Evolutionary conservation across 176 grass and related monocot species (phyloP), one percentile per base, ranked within the genome.

Genomic region (Guadua angustifolia): DNA sequence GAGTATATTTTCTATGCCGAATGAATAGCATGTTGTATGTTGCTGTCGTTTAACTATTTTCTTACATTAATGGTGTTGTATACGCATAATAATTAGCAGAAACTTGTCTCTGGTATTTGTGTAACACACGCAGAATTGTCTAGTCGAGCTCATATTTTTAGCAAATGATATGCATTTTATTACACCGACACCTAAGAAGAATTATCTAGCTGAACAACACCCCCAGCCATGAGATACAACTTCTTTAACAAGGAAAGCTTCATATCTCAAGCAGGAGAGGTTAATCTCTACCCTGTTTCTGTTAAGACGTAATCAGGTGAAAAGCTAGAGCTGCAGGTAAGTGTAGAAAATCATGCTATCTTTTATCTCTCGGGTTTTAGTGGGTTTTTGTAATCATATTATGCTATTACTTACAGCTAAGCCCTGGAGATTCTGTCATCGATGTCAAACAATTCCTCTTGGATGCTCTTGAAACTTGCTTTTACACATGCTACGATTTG

Each of bases 401-500:
- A 53, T 85, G 75, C 40, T 89, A 71, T 87, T 63, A 50, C 57
- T 83, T 86, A 75, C 86, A 99, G 97, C 71, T 99, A 85, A 99
- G 91, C 65, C 97, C 97, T 42, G 93, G 93, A 44, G 97, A 99
- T 77, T 92, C 93, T 61, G 97, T 99, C 71, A 94, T 96, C 61
- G 97, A 99, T 82, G 88, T 96, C 29, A 94, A 94, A 77, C 97
- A 99, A 86, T 99, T 99, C 78, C 92, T 99, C 65, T 87, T 94
- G 81, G 97, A 99, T 69, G 93, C 97, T 42, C 93, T 93, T 36
- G 97, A 99, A 74, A 99, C 97, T 67, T 99, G 97, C 88, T 99
- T 95, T 82, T 99, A 92, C 84, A 99, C 97, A 36, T 95, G 91
- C 89, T 99, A 94, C 4, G 86, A 96, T 89, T 63, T 99, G 87